Evolutionary conservation across 768 basidiomycete species (phyloP).

Genomic region (Boletus coccyginus): DNA sequence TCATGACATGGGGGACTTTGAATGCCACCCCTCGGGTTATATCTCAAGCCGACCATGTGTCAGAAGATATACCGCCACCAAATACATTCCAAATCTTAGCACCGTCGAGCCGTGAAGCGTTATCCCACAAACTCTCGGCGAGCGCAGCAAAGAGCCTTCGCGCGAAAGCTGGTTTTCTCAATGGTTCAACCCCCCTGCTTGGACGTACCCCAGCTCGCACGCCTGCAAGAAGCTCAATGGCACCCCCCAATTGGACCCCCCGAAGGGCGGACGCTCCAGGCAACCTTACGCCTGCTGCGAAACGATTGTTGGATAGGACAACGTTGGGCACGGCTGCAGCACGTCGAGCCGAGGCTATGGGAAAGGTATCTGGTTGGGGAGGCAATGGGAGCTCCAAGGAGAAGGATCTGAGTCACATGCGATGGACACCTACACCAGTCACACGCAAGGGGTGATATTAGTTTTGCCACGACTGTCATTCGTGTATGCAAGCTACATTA

Average conservation of each 20-base stretch:
- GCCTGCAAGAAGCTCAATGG: conserved; percentile 53
- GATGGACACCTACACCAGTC: conserved; percentile 80
- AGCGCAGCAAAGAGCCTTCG: conserved; percentile 81
- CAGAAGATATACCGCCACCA: conserved; percentile 40
- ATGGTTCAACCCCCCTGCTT: conserved; percentile 31
- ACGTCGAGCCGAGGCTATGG: conserved; percentile 69
- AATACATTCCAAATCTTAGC: conserved; percentile 75
- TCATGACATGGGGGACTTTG: conserved; percentile 98
- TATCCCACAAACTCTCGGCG: conserved; percentile 80
- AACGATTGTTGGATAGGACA: conserved; percentile 68
- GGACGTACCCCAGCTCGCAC: conserved; percentile 36
- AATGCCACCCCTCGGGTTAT: conserved; percentile 89
- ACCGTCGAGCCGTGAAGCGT: conserved; percentile 73
- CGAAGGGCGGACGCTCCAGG: conserved; percentile 69
- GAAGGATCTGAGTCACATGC: conserved; percentile 58
- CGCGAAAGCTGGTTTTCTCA: conserved; percentile 66
- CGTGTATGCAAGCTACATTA: conserved; percentile 11
- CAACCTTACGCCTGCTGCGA: conserved; percentile 83
- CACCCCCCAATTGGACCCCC: conserved; percentile 78
- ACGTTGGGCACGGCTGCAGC: conserved; percentile 61
- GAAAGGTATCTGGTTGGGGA: conserved; percentile 56
- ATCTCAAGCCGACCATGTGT: conserved; percentile 55
- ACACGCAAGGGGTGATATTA: conserved; percentile 32
- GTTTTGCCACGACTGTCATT: conserved; percentile 1
- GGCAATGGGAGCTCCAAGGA: conserved; percentile 44